These are phyloP conservation scores for Fusarium euwallaceae DNA, from an alignment of 2,329 filamentous ascomycete genomes.

Conservation along the genomic window DNA sequence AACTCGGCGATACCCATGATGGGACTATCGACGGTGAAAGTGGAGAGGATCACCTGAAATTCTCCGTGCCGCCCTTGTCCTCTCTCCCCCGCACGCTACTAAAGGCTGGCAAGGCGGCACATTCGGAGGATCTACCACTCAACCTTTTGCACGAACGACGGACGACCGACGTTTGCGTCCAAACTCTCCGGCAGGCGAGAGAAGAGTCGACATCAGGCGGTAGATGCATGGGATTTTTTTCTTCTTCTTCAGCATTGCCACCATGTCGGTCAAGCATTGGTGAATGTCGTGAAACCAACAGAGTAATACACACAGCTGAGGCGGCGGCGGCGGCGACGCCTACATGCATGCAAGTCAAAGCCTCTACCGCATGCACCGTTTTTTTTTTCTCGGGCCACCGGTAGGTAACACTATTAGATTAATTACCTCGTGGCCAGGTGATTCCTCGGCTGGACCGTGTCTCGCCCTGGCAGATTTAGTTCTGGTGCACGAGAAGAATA, in stretches of 20 bases:
- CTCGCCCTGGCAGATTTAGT: slow-evolving; percentile 29
- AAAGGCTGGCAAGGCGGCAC: slow-evolving; percentile 15
- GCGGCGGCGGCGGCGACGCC: neutral
- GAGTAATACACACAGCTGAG: slow-evolving; percentile 10
- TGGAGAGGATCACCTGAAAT: slow-evolving; percentile 8
- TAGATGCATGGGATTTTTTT: neutral
- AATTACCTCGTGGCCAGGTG: slow-evolving; percentile 31
- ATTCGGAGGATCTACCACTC: slow-evolving; percentile 17
- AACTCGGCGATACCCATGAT: neutral
- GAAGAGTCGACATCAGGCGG: neutral
- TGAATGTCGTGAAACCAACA: neutral
- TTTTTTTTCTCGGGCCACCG: slow-evolving; percentile 1
- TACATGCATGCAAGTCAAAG: slow-evolving; percentile 33
- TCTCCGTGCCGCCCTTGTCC: neutral
- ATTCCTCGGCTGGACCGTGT: slow-evolving; percentile 14
- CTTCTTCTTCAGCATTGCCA: neutral
- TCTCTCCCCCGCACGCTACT: neutral
- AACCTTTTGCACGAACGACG: slow-evolving; percentile 4
- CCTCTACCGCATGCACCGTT: slow-evolving; percentile 11
- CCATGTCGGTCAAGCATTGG: slow-evolving; percentile 18
- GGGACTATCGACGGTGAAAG: slow-evolving; percentile 6
- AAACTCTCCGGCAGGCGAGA: neutral
- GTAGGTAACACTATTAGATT: slow-evolving; percentile 16
- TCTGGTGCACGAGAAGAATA: slow-evolving; percentile 13
- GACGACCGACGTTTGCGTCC: slow-evolving; percentile 17